A percentile compares a stretch with the other conserved stretches of the same genome.
These are phyloP conservation scores for Candida dubliniensis DNA, from an alignment of 1,139 yeast species.

Conservation along the genomic window DNA sequence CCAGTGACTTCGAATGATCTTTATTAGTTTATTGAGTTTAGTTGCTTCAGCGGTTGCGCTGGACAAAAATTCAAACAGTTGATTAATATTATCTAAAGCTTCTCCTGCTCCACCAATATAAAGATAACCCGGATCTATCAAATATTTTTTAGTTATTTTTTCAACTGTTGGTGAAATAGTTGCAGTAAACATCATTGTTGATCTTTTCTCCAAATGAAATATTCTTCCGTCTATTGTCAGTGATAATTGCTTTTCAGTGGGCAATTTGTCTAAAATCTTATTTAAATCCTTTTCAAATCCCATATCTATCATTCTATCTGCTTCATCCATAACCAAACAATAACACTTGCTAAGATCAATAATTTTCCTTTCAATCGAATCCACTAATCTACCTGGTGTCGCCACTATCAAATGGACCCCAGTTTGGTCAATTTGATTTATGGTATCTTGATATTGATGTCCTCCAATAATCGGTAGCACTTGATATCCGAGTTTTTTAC, in stretches of 20 bases:
- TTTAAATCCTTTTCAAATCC: conserved; percentile 86
- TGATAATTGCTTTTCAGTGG: conserved; percentile 23
- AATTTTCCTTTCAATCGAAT: conserved; percentile 68
- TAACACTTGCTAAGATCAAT: conserved; percentile 61
- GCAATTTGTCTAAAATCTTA: conserved; percentile 53
- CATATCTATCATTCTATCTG: conserved; percentile 92
- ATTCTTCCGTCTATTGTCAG: conserved; percentile 24
- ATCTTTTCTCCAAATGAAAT: conserved; percentile 29
- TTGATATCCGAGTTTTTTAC: conserved; percentile 39
- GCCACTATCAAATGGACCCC: conserved; percentile 88
- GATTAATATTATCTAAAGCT: conserved; percentile 68
- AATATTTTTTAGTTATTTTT: conserved; percentile 59
- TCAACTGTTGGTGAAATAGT: conserved; percentile 82
- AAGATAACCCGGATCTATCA: conserved; percentile 61
- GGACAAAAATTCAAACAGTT: conserved; percentile 56
- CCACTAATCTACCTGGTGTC: conserved; percentile 89
- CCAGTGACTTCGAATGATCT: conserved; percentile 21
- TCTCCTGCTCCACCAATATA: conserved; percentile 72
- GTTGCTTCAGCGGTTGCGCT: conserved; percentile 13
- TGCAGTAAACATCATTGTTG: conserved; percentile 90
- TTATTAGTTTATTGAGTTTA: conserved; percentile 26
- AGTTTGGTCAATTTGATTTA: conserved; percentile 33
- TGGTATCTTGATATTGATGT: conserved; percentile 76
- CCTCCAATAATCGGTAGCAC: conserved; percentile 86
- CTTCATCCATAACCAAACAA: conserved; percentile 84